These are phyloP conservation scores for Sideroxylon spinosum DNA, from an alignment of 179 eudicot genomes.

Conservation along the genomic window DNA sequence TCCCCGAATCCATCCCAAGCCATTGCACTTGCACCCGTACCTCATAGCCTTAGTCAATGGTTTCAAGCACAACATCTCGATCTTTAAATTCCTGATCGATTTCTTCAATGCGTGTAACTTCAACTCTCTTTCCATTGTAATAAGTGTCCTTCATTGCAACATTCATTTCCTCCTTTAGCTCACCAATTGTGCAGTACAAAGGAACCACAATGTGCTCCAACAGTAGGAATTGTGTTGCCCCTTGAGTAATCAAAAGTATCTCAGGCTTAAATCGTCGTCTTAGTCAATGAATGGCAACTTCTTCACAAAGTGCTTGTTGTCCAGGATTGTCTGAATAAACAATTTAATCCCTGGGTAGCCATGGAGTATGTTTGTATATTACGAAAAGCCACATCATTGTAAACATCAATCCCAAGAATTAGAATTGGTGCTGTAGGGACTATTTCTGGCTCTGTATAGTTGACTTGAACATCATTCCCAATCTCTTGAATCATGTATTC, in stretches of 20 bases:
- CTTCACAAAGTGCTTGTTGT: slow-evolving; percentile 67
- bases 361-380: slow-evolving; percentile 40
- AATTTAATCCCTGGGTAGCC: slow-evolving; percentile 29
- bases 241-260: no score
- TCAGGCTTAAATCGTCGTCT: slow-evolving; percentile 46
- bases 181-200: slow-evolving; percentile 50
- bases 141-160: slow-evolving; percentile 66
- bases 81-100: no score
- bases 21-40: no score
- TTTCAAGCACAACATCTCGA: no score
- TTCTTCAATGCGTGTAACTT: no score
- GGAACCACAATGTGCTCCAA: slow-evolving; percentile 55
- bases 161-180: slow-evolving; percentile 45
- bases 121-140: slow-evolving; percentile 33
- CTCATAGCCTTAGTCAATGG: no score
- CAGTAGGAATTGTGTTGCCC: slow-evolving; percentile 29
- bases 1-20: no score
- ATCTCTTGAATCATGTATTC: slow-evolving; percentile 54
- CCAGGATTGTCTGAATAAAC: slow-evolving; percentile 45
- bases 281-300: slow-evolving; percentile 66
- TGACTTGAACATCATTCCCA: slow-evolving; percentile 17
- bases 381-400: slow-evolving; percentile 38
- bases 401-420: slow-evolving; percentile 33
- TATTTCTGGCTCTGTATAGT: slow-evolving; percentile 16
- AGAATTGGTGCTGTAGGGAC: not conserved